These are phyloP conservation scores for Amphirosellinia nigrospora DNA, from an alignment of 495 filamentous ascomycete species.

Conservation along the genomic window DNA sequence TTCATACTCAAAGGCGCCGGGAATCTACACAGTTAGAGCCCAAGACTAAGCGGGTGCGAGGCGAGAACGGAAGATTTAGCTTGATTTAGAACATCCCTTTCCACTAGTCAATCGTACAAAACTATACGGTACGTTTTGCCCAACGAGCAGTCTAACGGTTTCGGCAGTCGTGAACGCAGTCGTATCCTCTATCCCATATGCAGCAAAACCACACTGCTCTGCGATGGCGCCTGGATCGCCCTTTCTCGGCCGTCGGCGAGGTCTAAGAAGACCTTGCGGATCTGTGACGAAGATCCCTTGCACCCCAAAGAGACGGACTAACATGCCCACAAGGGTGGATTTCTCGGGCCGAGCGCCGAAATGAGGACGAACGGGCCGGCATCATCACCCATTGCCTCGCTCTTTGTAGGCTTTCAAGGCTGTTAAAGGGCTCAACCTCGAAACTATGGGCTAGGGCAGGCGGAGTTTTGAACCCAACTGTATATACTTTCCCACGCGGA, in stretches of 20 bases:
- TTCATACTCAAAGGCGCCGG: no score
- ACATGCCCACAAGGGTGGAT: slow-evolving; percentile 76
- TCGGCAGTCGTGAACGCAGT: slow-evolving; percentile 83
- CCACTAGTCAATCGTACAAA: slow-evolving; percentile 82
- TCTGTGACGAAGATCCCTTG: slow-evolving; percentile 54
- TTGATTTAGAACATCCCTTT: slow-evolving; percentile 64
- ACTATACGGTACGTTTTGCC: slow-evolving; percentile 85
- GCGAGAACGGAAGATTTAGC: not conserved
- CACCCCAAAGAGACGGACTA: slow-evolving; percentile 69
- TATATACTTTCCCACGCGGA: slow-evolving; percentile 81
- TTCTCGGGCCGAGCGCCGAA: slow-evolving; percentile 80
- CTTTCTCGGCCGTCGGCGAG: slow-evolving; percentile 69
- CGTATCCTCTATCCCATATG: slow-evolving; percentile 79
- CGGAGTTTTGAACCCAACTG: slow-evolving; percentile 78
- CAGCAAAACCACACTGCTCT: slow-evolving; percentile 73
- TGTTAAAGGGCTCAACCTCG: slow-evolving; percentile 75
- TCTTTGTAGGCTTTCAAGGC: slow-evolving; percentile 75
- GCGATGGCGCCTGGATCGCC: slow-evolving; percentile 75
- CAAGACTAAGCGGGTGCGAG: not conserved
- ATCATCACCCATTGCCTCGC: slow-evolving; percentile 55
- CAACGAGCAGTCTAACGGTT: slow-evolving; percentile 76
- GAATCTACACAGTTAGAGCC: no score
- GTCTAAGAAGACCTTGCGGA: slow-evolving; percentile 80
- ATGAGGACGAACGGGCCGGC: slow-evolving; percentile 81
- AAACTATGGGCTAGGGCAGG: slow-evolving; percentile 65